phyloP scores from a whole-genome alignment of 2,329 filamentous ascomycete species.

The Metarhizium brunneum region DNA sequence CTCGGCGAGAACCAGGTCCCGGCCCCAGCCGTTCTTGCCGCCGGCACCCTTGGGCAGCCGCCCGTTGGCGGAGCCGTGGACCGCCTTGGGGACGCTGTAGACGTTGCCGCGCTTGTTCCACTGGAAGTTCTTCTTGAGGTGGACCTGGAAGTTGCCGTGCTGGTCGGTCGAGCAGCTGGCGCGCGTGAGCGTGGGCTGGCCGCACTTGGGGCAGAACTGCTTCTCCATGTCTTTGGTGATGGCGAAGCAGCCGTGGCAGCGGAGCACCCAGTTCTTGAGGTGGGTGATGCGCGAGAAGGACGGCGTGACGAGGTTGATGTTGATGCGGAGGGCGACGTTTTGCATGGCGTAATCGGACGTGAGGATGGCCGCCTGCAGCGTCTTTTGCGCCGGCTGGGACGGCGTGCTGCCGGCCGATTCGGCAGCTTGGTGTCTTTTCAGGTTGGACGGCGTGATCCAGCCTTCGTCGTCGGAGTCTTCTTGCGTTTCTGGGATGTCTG shows the following conservation, averaged over 20 bases:
- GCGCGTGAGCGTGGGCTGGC: slow-evolving; percentile 75
- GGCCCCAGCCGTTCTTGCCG: slow-evolving; percentile 82
- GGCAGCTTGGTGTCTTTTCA: slow-evolving; percentile 72
- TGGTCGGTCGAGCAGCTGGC: slow-evolving; percentile 78
- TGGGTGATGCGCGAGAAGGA: slow-evolving; percentile 71
- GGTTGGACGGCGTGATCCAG: slow-evolving; percentile 92
- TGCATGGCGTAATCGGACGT: slow-evolving; percentile 98
- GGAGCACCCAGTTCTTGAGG: slow-evolving; percentile 79
- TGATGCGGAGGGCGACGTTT: slow-evolving; percentile 90
- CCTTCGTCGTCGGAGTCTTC: slow-evolving; percentile 48
- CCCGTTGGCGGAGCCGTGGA: slow-evolving; percentile 70
- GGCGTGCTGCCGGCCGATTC: slow-evolving; percentile 41
- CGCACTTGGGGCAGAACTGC: slow-evolving; percentile 90
- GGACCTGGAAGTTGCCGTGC: slow-evolving; percentile 71
- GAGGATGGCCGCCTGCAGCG: slow-evolving; percentile 80
- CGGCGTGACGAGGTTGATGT: slow-evolving; percentile 78
- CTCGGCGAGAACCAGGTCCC: slow-evolving; percentile 74
- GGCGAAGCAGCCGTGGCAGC: slow-evolving; percentile 90
- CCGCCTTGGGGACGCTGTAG: slow-evolving; percentile 87
- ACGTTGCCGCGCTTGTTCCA: slow-evolving; percentile 91
- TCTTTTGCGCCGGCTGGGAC: slow-evolving; percentile 44
- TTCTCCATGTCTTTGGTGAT: slow-evolving; percentile 74
- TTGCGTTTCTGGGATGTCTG: slow-evolving; percentile 10
- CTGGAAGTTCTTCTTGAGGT: slow-evolving; percentile 91
- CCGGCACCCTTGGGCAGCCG: slow-evolving; percentile 60